These are phyloP conservation scores for Kodamaea plutei DNA, from an alignment of 1,139 yeast genomes.

Conservation along the genomic window DNA sequence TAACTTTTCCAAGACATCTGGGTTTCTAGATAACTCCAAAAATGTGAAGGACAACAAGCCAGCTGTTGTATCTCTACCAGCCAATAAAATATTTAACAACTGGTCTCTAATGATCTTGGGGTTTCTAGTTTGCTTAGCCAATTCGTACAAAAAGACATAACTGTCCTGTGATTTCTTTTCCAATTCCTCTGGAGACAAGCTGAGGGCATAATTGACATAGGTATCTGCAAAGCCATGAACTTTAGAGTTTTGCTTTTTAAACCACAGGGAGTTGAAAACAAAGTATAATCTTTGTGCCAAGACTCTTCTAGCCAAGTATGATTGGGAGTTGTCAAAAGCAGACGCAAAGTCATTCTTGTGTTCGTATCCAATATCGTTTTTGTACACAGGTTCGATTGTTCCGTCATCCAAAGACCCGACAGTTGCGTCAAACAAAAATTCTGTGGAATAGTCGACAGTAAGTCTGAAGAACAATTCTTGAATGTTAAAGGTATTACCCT, in stretches of 20 bases:
- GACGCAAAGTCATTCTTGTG: slow-evolving; percentile 23
- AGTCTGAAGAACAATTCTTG: slow-evolving; percentile 38
- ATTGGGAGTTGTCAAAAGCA: slow-evolving; percentile 28
- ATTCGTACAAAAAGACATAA: slow-evolving; percentile 40
- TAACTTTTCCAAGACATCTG: slow-evolving; percentile 9
- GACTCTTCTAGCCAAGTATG: slow-evolving; percentile 32
- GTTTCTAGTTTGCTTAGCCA: slow-evolving; percentile 41
- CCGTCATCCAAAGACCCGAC: slow-evolving; percentile 29
- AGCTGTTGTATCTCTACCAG: slow-evolving; percentile 48
- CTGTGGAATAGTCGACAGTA: slow-evolving; percentile 42
- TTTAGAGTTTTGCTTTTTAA: slow-evolving; percentile 18
- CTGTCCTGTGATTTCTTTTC: slow-evolving; percentile 33
- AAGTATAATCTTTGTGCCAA: slow-evolving; percentile 27
- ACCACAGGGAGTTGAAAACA: slow-evolving; percentile 24
- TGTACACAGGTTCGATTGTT: slow-evolving; percentile 7
- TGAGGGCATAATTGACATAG: slow-evolving; percentile 26
- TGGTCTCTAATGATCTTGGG: slow-evolving; percentile 40
- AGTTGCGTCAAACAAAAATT: slow-evolving; percentile 38
- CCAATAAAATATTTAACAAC: slow-evolving; percentile 39
- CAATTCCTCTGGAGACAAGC: slow-evolving; percentile 27
- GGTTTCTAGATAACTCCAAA: slow-evolving; percentile 39
- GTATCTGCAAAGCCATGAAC: slow-evolving; percentile 26
- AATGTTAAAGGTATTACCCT: slow-evolving; percentile 26
- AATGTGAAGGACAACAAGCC: slow-evolving; percentile 40
- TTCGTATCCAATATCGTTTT: slow-evolving; percentile 19